Evolutionary conservation across 345 rosid species (phyloP), one percentile per base, ranked within the genome.

Genomic region (Camelina neglecta): DNA sequence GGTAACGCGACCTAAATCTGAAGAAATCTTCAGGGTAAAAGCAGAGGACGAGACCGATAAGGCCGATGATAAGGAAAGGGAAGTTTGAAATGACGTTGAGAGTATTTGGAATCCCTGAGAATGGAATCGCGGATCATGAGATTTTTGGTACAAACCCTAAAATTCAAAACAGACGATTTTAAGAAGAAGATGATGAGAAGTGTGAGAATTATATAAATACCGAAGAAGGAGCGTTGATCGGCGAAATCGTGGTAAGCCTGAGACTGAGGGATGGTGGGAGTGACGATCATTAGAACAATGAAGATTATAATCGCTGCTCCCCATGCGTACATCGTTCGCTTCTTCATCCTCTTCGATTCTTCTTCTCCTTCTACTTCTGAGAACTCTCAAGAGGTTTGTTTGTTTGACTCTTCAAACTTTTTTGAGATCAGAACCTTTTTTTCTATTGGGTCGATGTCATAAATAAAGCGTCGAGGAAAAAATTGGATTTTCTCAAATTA

Each of bases 191-290:
- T 24, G 64, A 67, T 13, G 55, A 45, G 45, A 48, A 63, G 55
- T 23, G 57, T 16, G 33, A 11, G 33, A 20, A 15, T 29, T 0
- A 26, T 0, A 26, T 26, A 26, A 26, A 26, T 83, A 94, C 97
- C 96, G 29, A 94, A 75, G 85, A 86, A 90, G 55, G 83, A 31
- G 77, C 96, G 98, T 59, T 92, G 79, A 78, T 94, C 97, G 55
- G 98, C 98, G 78, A 94, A 94, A 79, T 90, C 85, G 70, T 94
- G 98, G 80, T 92, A 92, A 36, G 74, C 87, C 70, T 92, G 84
- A 67, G 92, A 80, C 62, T 94, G 97, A 76, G 97, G 97, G 26
- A 94, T 92, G 16, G 80, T 54, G 1, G 98, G 96, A 74, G 98
- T 92, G 63, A 92, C 92, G 80, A 92, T 60, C 98, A 94, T 94